phyloP scores from a whole-genome alignment of 2,329 filamentous ascomycete genomes.

The Colletotrichum tabaci region DNA sequence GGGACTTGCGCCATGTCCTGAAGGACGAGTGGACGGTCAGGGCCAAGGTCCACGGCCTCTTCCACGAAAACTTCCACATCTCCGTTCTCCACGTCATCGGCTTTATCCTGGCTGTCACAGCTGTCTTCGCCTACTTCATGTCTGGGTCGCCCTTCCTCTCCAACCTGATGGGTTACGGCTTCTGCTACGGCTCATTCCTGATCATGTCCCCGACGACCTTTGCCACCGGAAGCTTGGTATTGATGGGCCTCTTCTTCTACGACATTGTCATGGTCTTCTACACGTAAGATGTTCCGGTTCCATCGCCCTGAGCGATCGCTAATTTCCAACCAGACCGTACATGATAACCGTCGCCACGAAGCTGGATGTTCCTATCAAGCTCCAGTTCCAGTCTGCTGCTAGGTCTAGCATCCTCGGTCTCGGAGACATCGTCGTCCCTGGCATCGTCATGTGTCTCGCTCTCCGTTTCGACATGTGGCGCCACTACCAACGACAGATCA shows the following conservation, averaged over 20 bases:
- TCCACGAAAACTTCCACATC: slow-evolving; percentile 64
- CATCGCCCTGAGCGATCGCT: slow-evolving; percentile 43
- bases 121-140: slow-evolving; percentile 77
- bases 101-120: slow-evolving; percentile 66
- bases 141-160: slow-evolving; percentile 73
- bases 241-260: slow-evolving; percentile 89
- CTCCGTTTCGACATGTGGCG: slow-evolving; percentile 93
- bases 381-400: slow-evolving; percentile 80
- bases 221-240: slow-evolving; percentile 82
- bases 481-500: slow-evolving; percentile 80
- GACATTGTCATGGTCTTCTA: slow-evolving; percentile 95
- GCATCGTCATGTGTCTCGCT: slow-evolving; percentile 89
- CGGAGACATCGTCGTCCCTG: slow-evolving; percentile 94
- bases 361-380: slow-evolving; percentile 92
- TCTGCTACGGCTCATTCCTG: slow-evolving; percentile 87
- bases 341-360: slow-evolving; percentile 92
- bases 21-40: slow-evolving; percentile 67
- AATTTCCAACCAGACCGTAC: slow-evolving; percentile 69
- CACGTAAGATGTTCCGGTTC: slow-evolving; percentile 68
- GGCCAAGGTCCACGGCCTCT: slow-evolving; percentile 66
- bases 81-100: slow-evolving; percentile 72
- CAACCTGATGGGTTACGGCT: slow-evolving; percentile 88
- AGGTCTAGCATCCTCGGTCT: slow-evolving; percentile 87
- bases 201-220: slow-evolving; percentile 93
- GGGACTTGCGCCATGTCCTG: slow-evolving; percentile 67